phyloP scores from a whole-genome alignment of 495 filamentous ascomycete genomes.

The Xylaria cubensis region DNA sequence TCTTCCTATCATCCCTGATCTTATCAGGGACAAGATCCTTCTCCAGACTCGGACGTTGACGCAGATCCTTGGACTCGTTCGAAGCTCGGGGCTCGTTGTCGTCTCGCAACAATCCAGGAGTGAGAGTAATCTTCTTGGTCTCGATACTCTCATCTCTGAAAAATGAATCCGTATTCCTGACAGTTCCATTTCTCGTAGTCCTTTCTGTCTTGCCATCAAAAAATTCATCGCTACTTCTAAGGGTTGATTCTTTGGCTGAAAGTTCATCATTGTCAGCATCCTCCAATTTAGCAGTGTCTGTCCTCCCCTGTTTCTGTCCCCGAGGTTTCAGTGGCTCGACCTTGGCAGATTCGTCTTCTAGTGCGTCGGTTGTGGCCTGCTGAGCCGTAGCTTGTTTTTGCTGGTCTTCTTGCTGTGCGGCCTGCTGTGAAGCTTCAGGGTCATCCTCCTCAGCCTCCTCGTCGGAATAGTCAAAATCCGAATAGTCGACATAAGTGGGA shows the following conservation, averaged over 20 bases:
- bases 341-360: slow-evolving; percentile 55
- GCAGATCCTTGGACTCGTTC: slow-evolving; percentile 68
- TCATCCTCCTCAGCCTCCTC: slow-evolving; percentile 81
- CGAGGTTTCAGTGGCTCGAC: slow-evolving; percentile 55
- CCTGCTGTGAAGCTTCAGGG: slow-evolving; percentile 51
- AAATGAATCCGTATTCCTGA: slow-evolving; percentile 92
- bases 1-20: slow-evolving; percentile 61
- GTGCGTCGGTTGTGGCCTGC: slow-evolving; percentile 38
- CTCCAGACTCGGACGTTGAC: slow-evolving; percentile 59
- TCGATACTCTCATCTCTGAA: slow-evolving; percentile 95
- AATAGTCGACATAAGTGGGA: slow-evolving; percentile 89
- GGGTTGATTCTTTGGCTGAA: slow-evolving; percentile 35
- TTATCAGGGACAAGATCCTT: slow-evolving; percentile 58
- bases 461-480: slow-evolving; percentile 85
- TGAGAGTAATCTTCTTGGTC: slow-evolving; percentile 96
- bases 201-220: slow-evolving; percentile 64
- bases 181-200: slow-evolving; percentile 81
- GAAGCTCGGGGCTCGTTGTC: slow-evolving; percentile 68
- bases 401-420: slow-evolving; percentile 43
- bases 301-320: slow-evolving; percentile 52
- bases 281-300: slow-evolving; percentile 42
- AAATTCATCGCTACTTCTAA: slow-evolving; percentile 70
- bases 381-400: slow-evolving; percentile 39
- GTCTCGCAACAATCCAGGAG: slow-evolving; percentile 91
- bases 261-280: slow-evolving; percentile 35